Evolutionary conservation across 371 early-diverging fungal genomes (phyloP).

Genomic region (Zopfochytrium polystomum): DNA sequence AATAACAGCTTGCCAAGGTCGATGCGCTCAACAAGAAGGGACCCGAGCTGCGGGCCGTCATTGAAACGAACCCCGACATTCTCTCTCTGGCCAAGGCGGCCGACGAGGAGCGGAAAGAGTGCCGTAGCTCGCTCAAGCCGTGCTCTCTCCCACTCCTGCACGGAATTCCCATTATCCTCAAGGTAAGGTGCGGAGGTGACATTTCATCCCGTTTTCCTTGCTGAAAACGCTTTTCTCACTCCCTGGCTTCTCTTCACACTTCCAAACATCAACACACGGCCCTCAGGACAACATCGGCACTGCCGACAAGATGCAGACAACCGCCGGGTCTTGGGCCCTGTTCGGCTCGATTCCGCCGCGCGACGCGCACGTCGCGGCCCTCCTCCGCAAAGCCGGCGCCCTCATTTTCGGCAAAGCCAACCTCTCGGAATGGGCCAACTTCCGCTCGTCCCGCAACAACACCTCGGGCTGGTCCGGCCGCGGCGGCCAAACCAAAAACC

Average conservation of each 20-base stretch:
- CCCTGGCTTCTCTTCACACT: no score
- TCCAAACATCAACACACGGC: no score
- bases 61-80: slow-evolving; percentile 17
- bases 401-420: slow-evolving; percentile 37
- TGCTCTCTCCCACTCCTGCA: background rate
- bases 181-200: background rate
- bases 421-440: slow-evolving; percentile 35
- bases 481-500: slow-evolving; percentile 14
- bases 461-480: slow-evolving; percentile 20
- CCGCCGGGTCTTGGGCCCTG: slow-evolving; percentile 31
- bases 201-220: background rate
- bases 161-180: slow-evolving; percentile 14
- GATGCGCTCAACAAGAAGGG: background rate
- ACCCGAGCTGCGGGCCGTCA: slow-evolving; percentile 12
- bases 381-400: slow-evolving; percentile 33
- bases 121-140: background rate
- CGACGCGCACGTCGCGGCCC: slow-evolving; percentile 4
- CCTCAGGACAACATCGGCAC: slow-evolving; percentile 39
- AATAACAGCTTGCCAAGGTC: slow-evolving; percentile 3
- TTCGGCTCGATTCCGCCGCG: background rate
- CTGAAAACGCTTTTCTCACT: no score
- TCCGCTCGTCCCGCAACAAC: background rate
- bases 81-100: slow-evolving; percentile 3
- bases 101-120: slow-evolving; percentile 4
- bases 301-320: slow-evolving; percentile 28